Base-by-base conservation (phyloP, 176 grass and related monocot species). In the Guadua angustifolia region DNA sequence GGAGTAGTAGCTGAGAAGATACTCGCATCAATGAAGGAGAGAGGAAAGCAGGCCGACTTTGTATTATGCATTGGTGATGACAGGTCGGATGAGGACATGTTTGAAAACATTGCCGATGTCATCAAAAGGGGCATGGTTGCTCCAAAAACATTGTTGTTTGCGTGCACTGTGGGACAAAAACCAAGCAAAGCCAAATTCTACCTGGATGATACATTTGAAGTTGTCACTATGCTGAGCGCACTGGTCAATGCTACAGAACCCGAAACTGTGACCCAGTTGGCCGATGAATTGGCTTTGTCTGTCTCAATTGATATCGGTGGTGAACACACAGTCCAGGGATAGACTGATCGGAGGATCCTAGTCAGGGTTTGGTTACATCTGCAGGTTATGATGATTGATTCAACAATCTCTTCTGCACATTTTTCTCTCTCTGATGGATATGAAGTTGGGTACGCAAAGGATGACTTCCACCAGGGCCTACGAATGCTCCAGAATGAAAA, bases 181-280 rank as follows among this genome's bases (percentile, higher is more conserved):
- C 95, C 95, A 29, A 98, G 95, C 89, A 98, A 95, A 78, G 95
- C 92, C n/a, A 98, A 91, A 86, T 98, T 95, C 79, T 98, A 98
- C 86, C 83, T 98, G 79, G 95, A 98, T 21, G 95, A 98, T 86
- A 98, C 95, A 39, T 89, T 74, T 46, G 95, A 98, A 71, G 95
- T 98, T 22, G 57, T 93, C 75, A 98, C 52, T 71, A 98, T 98
- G 95, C 87, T 98, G 46, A 85, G 88, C 10, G 68, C 82, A 44
- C 82, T 98, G 22, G 91, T 91, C 14, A 85, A 95, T 82, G 88
- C 89, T 67, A 91, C 91, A 68, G 91, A 93, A 44, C 17, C 49
- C 53, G 85, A 87, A 55, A 62, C 71, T 51, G 64, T 32, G 36
- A 53, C 51, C 16, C 53, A 26, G 17, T 62, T 33, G 2, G 70